Evolutionary conservation across 495 filamentous ascomycete genomes (phyloP).

Genomic region (Penicillium parvum): DNA sequence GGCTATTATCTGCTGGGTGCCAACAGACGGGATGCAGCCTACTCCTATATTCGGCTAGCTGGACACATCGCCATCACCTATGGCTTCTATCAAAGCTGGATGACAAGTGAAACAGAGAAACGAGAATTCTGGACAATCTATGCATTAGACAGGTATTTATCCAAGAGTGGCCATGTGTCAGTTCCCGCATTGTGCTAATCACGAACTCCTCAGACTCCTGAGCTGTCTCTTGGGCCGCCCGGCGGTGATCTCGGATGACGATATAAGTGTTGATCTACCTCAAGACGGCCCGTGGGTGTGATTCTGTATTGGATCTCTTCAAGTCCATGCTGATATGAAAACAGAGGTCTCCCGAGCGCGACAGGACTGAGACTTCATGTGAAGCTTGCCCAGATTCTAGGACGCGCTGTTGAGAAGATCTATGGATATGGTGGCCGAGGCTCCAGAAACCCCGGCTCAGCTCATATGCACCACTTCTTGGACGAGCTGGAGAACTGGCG

Average conservation of each 20-base stretch:
- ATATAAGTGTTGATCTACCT: conserved; percentile 30
- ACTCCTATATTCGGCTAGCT: conserved; percentile 31
- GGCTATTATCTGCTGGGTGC: conserved; percentile 35
- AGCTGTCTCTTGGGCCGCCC: conserved; percentile 42
- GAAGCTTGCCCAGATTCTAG: conserved; percentile 33
- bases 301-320: background rate
- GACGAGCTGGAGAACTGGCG: conserved; percentile 23
- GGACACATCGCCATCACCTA: conserved; percentile 31
- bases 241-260: conserved; percentile 28
- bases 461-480: conserved; percentile 17
- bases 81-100: conserved; percentile 30
- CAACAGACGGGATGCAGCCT: conserved; percentile 37
- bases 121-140: conserved; percentile 42
- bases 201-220: conserved; percentile 27
- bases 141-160: conserved; percentile 37
- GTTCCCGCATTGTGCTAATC: background rate
- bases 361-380: conserved; percentile 34
- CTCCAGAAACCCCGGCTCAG: background rate
- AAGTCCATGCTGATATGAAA: background rate
- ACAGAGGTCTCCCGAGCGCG: conserved; percentile 23
- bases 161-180: no score
- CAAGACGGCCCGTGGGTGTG: conserved; percentile 19
- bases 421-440: conserved; percentile 20
- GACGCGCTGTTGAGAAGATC: conserved; percentile 32
- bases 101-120: conserved; percentile 24